Evolutionary conservation across 2,329 filamentous ascomycete genomes (phyloP), one percentile per base, ranked within the genome.

Genomic region (Penicillium griseofulvum): DNA sequence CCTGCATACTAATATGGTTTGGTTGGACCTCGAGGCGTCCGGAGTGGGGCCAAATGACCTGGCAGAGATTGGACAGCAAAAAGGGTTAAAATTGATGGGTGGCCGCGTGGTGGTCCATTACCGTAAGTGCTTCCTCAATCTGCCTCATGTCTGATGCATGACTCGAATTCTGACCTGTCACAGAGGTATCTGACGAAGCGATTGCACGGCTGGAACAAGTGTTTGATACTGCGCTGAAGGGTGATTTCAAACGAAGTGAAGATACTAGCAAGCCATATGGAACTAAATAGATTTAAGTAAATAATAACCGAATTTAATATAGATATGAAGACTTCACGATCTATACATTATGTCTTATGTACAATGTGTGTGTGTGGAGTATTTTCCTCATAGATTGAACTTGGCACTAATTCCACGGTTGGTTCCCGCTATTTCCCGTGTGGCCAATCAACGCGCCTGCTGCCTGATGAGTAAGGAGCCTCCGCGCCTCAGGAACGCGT

Each of bases 1-100:
- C 0, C 87, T 89, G 1, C 87, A 96, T 68, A 95, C 91, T n/a
- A 96, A 96, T 74, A 95, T 96, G 89, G 84, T 90, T 33, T 96
- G 90, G 90, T 68, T 95, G 55, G 87, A 95, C 70, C 76, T 94
- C 16, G 81, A 84, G 29, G 80, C 81, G 1, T 81, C 83, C 11
- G 82, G 83, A 0, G 70, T 87, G 31, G 74, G 77, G 3, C 69
- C 69, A 5, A 78, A 81, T 49, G 77, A 81, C 38, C 82, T 86
- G 57, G 78, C 82, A 10, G 76, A 78, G 54, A 71, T 82, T 36
- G 85, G 79, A 2, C 73, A 81, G 58, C 79, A 82, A 63, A 79
- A 82, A 52, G 86, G 86, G 0, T 62, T 90, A 52, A 80, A 76
- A 58, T 67, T 87, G 14, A 62, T 77, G 10, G 83, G 83, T 31